A percentile compares a stretch with the other conserved stretches of the same genome.
phyloP scores from a whole-genome alignment of 164 flowering plant species.

The Nelumbo lutea region DNA sequence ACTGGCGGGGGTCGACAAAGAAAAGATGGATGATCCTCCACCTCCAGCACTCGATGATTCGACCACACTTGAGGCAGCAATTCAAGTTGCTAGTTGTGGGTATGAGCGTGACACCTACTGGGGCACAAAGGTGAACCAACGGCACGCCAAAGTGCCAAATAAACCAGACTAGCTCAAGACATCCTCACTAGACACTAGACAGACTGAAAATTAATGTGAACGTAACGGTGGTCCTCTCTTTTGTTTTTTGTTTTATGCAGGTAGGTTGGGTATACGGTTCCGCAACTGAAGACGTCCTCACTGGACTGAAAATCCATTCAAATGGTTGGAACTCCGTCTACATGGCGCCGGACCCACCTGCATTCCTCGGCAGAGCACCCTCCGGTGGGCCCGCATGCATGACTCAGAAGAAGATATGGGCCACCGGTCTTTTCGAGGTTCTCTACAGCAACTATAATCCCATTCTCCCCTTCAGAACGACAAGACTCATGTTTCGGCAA shows the following conservation, averaged over 20 bases:
- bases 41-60: too few species aligned
- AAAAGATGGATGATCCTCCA: too few species aligned
- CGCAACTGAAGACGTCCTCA: constrained; percentile 43
- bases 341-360: constrained; percentile 30
- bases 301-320: constrained; percentile 46
- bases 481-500: constrained; percentile 41
- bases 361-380: constrained; percentile 56
- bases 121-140: constrained; percentile 59
- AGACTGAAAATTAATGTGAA: not conserved
- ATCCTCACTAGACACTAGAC: not conserved
- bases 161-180: too few species aligned
- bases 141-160: too few species aligned
- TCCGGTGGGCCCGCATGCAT: constrained; percentile 24
- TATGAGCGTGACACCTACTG: constrained; percentile 47
- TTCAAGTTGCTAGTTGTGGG: constrained; percentile 29
- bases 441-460: constrained; percentile 35
- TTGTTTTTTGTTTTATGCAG: too few species aligned
- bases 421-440: constrained; percentile 50
- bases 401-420: constrained; percentile 55
- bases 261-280: constrained; percentile 66
- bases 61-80: constrained; percentile 30
- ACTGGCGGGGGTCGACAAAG: too few species aligned
- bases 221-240: not conserved
- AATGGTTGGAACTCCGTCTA: constrained; percentile 42
- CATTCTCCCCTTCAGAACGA: constrained; percentile 15